phyloP scores from a whole-genome alignment of 208 protist species.

The Crithidia thermophila region DNA sequence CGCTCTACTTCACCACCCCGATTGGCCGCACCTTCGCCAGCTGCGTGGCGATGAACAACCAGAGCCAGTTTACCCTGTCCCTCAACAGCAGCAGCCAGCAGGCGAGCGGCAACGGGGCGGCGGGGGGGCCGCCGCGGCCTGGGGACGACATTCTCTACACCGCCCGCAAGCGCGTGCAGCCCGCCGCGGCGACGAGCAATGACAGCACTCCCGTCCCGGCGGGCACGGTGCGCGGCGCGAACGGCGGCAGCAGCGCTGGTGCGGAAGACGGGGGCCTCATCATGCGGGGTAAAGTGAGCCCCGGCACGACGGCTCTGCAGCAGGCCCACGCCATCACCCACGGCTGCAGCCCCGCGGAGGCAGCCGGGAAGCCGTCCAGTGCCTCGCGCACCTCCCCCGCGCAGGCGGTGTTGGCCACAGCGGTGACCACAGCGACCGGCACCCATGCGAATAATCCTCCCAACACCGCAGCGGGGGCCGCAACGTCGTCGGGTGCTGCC shows the following conservation, averaged over 20 bases:
- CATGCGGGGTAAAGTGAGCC: not conserved
- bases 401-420: conserved; percentile 6
- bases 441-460: no score
- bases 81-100: conserved; percentile 20
- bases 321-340: not conserved
- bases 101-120: not conserved
- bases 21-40: conserved; percentile 58
- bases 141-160: conserved; percentile 37
- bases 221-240: not conserved
- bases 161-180: conserved; percentile 23
- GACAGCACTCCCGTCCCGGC: not conserved
- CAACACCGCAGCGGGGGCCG: not conserved
- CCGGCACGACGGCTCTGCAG: not conserved
- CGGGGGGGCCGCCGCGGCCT: not conserved
- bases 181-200: not conserved
- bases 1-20: conserved; percentile 58
- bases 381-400: conserved; percentile 1
- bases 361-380: no score
- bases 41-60: conserved; percentile 37
- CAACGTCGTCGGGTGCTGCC: not conserved
- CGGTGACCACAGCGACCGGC: conserved; percentile 3
- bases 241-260: not conserved
- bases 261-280: not conserved
- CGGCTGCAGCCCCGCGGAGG: no score
- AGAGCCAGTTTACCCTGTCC: conserved; percentile 34